Evolutionary conservation across 257 asterid species (phyloP).

Genomic region (Solanum tacnaense): DNA sequence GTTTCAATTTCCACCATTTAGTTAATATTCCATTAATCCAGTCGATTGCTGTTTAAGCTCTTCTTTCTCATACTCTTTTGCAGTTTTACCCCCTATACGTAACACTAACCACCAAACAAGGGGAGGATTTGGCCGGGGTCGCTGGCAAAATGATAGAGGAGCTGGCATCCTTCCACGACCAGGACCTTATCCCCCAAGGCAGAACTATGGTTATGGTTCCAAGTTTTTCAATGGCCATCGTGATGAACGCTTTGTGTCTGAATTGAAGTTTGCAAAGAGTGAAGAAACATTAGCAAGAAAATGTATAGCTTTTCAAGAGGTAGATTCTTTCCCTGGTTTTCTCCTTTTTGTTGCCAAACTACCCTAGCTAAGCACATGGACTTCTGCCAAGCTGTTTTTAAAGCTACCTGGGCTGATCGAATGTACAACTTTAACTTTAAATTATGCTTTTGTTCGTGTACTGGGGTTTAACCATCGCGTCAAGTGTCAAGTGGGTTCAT

Average conservation of each 20-base stretch:
- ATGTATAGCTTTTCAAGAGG: conserved; percentile 76
- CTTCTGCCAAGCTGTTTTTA: not conserved
- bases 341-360: not conserved
- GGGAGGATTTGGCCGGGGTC: conserved; percentile 74
- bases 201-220: conserved; percentile 41
- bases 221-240: conserved; percentile 44
- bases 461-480: not conserved
- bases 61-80: conserved; percentile 8
- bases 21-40: not conserved
- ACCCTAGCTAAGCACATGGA: not conserved
- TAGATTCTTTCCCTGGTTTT: conserved; percentile 19
- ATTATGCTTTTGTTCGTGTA: not conserved
- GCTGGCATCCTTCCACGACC: conserved; percentile 70
- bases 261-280: conserved; percentile 77
- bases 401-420: not conserved
- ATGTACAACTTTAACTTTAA: not conserved
- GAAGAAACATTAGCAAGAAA: conserved; percentile 95
- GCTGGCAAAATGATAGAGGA: conserved; percentile 73
- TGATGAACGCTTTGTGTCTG: conserved; percentile 81
- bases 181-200: conserved; percentile 61
- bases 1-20: not conserved
- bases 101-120: conserved; percentile 49
- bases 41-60: not conserved
- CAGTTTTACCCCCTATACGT: conserved; percentile 62
- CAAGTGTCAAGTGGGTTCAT: not conserved